phyloP scores from a whole-genome alignment of 2,329 filamentous ascomycete species.

The Apiospora marii region DNA sequence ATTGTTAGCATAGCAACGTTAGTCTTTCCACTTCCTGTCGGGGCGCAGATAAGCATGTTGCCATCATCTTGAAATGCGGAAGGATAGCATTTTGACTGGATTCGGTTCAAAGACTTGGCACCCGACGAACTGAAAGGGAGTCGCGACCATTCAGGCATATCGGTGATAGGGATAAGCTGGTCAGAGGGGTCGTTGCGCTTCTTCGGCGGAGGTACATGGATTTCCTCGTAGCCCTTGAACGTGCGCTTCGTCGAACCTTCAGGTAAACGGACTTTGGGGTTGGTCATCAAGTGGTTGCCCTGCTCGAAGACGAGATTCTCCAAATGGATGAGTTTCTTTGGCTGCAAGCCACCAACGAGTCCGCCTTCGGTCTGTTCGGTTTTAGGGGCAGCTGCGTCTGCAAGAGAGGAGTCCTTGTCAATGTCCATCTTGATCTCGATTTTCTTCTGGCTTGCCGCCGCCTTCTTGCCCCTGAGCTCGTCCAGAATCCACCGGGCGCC shows the following conservation, averaged over 20 bases:
- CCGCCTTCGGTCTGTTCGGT: conserved; percentile 69
- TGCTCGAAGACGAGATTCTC: conserved; percentile 98
- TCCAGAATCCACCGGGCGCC: conserved; percentile 87
- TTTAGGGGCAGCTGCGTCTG: conserved; percentile 56
- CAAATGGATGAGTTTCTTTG: conserved; percentile 87
- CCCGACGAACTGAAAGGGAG: conserved; percentile 75
- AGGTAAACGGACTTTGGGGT: conserved; percentile 90
- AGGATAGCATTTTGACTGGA: conserved; percentile 93
- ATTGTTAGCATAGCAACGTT: conserved; percentile 99
- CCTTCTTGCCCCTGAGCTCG: conserved; percentile 80
- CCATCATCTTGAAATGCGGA: conserved; percentile 92
- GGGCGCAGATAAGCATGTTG: conserved; percentile 97
- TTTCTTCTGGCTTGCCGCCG: conserved; percentile 67
- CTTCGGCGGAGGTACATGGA: conserved; percentile 94
- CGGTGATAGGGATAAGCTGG: conserved; percentile 80
- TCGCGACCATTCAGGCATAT: conserved; percentile 92
- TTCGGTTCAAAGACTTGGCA: conserved; percentile 88
- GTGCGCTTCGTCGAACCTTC: conserved; percentile 94
- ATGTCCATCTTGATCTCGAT: conserved; percentile 97
- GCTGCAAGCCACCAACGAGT: conserved; percentile 83
- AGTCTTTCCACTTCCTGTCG: conserved; percentile 96
- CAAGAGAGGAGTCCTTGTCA: conserved; percentile 72
- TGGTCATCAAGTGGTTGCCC: conserved; percentile 99
- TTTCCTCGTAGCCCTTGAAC: conserved; percentile 98
- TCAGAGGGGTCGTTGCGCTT: conserved; percentile 83